Evolutionary conservation across 1,284 basidiomycete species (phyloP).

Genomic region (Leccinum pallidistipes): DNA sequence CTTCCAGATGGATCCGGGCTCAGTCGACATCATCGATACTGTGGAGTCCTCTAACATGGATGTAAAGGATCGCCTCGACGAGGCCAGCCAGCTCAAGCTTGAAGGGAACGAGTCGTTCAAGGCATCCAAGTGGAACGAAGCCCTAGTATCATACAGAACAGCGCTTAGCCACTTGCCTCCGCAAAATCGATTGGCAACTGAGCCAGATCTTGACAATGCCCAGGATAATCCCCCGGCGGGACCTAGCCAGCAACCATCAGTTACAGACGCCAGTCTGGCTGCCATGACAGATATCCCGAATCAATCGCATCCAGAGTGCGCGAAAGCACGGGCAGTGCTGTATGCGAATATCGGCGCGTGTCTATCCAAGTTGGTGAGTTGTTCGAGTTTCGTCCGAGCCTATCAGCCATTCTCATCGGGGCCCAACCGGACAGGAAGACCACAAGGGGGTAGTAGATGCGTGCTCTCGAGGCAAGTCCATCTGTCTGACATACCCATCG

Average conservation of each 20-base stretch:
- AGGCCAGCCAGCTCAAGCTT: conserved; percentile 59
- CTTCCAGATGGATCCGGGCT: not conserved
- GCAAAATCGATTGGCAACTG: conserved; percentile 27
- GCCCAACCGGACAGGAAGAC: conserved; percentile 52
- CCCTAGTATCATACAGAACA: conserved; percentile 59
- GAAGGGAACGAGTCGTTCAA: conserved; percentile 58
- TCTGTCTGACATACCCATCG: not conserved
- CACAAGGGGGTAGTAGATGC: conserved; percentile 74
- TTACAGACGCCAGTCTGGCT: conserved; percentile 3
- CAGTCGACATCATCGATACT: not conserved
- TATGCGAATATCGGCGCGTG: conserved; percentile 84
- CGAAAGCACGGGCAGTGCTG: conserved; percentile 63
- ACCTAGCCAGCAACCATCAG: conserved; percentile 22
- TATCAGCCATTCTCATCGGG: conserved; percentile 4
- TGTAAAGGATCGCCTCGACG: conserved; percentile 44
- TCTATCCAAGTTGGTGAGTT: conserved; percentile 67
- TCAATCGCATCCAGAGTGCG: conserved; percentile 44
- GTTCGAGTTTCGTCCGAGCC: not conserved
- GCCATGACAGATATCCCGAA: conserved; percentile 5
- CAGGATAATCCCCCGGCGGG: conserved; percentile 13
- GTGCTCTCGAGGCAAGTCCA: conserved; percentile 65
- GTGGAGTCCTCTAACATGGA: conserved; percentile 9
- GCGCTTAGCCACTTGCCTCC: conserved; percentile 60
- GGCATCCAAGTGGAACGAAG: conserved; percentile 59
- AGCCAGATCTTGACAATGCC: conserved; percentile 13